These are phyloP conservation scores for Saccharomycopsis hybrid DNA, from an alignment of 1,139 yeast genomes.

Conservation along the genomic window DNA sequence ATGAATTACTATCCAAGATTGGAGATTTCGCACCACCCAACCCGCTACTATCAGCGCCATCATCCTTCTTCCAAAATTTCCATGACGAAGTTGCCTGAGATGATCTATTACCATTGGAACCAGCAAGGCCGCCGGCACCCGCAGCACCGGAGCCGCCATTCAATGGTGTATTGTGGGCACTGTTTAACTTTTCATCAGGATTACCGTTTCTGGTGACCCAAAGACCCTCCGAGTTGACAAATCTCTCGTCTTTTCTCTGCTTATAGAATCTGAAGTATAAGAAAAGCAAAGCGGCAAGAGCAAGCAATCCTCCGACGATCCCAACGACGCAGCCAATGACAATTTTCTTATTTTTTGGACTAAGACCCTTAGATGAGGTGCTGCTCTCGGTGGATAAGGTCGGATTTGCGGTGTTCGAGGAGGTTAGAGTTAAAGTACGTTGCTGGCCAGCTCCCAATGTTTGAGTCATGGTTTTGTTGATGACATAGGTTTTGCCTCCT, in stretches of 20 bases:
- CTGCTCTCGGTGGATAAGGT: slow-evolving; percentile 22
- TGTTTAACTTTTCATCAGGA: slow-evolving; percentile 19
- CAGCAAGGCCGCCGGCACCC: background rate
- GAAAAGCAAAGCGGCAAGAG: slow-evolving; percentile 19
- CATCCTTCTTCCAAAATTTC: slow-evolving; percentile 14
- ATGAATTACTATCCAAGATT: slow-evolving; percentile 5
- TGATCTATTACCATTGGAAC: background rate
- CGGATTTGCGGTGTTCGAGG: slow-evolving; percentile 20
- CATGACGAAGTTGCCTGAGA: slow-evolving; percentile 1
- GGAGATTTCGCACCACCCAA: slow-evolving; percentile 6
- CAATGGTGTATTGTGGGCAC: background rate
- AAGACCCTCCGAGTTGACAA: slow-evolving; percentile 25
- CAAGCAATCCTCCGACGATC: slow-evolving; percentile 30
- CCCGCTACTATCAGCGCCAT: background rate
- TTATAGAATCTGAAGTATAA: slow-evolving; percentile 26
- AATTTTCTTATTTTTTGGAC: slow-evolving; percentile 37
- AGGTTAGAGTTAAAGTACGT: slow-evolving; percentile 15
- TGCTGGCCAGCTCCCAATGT: slow-evolving; percentile 13
- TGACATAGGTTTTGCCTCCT: slow-evolving; percentile 12
- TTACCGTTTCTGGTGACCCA: slow-evolving; percentile 21
- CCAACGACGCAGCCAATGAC: slow-evolving; percentile 45
- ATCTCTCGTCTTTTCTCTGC: slow-evolving; percentile 25
- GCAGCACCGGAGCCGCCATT: background rate
- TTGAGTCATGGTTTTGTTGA: slow-evolving; percentile 17
- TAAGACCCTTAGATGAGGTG: slow-evolving; percentile 29